Evolutionary conservation across 257 asterid genomes (phyloP).

Genomic region (Solanum rostratum): DNA sequence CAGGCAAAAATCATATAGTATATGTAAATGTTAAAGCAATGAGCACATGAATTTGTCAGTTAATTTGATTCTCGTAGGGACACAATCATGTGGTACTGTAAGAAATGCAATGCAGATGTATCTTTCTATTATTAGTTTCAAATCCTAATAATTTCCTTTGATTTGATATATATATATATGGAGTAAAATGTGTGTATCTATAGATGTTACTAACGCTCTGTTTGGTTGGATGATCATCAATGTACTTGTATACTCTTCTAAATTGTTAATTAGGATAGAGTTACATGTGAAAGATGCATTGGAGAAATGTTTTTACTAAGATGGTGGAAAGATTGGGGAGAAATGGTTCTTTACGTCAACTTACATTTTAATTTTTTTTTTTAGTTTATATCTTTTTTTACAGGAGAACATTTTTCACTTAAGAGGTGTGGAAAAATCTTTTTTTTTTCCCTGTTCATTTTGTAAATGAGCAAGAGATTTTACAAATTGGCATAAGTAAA

Average conservation of each 20-base stretch:
- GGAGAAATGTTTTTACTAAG: neutral
- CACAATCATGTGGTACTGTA: neutral
- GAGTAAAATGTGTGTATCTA: neutral
- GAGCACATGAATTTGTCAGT: neutral
- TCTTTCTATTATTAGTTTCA: neutral
- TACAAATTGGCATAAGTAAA: neutral
- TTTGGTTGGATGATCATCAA: neutral
- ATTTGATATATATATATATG: neutral
- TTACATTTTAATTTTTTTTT: neutral
- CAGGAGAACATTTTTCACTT: neutral
- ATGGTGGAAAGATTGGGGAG: neutral
- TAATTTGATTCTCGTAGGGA: neutral
- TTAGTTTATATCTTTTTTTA: neutral
- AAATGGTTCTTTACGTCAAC: too few relatives aligned
- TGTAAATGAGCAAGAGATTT: neutral
- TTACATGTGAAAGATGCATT: too few relatives aligned
- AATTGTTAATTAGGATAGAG: neutral
- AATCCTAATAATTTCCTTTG: neutral
- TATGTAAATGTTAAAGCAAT: neutral
- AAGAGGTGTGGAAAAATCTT: neutral
- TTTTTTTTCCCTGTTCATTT: neutral
- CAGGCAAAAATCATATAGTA: neutral
- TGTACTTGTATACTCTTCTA: neutral
- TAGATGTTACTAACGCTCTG: neutral
- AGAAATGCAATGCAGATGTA: neutral